phyloP scores from a whole-genome alignment of 2,329 filamentous ascomycete species.

The Pyrenochaeta sp. region DNA sequence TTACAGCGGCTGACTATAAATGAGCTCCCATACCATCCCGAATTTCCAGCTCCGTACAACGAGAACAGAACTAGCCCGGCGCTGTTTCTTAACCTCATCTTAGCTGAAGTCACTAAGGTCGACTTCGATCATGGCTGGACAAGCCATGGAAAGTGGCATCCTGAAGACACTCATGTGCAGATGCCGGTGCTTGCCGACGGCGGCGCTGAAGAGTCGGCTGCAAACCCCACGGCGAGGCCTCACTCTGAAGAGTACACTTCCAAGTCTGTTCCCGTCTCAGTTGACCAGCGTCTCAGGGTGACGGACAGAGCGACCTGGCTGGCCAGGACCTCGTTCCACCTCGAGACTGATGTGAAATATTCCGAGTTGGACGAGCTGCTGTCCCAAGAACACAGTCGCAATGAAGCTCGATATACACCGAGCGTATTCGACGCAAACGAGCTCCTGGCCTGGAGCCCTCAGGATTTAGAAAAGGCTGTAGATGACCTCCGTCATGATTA shows the following conservation, averaged over 20 bases:
- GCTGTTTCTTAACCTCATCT: constrained; percentile 25
- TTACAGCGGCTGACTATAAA: constrained; percentile 16
- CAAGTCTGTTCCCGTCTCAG: constrained; percentile 15
- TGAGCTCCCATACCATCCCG: constrained; percentile 30
- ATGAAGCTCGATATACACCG: constrained; percentile 68
- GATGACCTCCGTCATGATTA: constrained; percentile 24
- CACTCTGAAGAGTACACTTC: background rate
- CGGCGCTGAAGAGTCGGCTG: background rate
- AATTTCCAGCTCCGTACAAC: constrained; percentile 8
- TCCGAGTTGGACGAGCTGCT: constrained; percentile 69
- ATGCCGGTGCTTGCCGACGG: constrained; percentile 13
- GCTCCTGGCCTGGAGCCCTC: constrained; percentile 55
- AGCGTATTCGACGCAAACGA: constrained; percentile 60
- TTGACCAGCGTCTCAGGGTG: constrained; percentile 27
- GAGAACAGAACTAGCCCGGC: constrained; percentile 15
- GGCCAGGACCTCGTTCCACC: constrained; percentile 65
- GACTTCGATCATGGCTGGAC: constrained; percentile 26
- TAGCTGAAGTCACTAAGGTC: constrained; percentile 25
- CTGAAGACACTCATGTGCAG: constrained; percentile 13
- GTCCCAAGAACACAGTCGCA: constrained; percentile 64
- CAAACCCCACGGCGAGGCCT: background rate
- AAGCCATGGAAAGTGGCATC: constrained; percentile 22
- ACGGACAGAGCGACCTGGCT: constrained; percentile 66
- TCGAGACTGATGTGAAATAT: constrained; percentile 60
- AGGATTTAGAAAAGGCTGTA: constrained; percentile 33